Base-by-base conservation (phyloP, 495 filamentous ascomycete genomes). In the Aspergillus ellipticus region DNA sequence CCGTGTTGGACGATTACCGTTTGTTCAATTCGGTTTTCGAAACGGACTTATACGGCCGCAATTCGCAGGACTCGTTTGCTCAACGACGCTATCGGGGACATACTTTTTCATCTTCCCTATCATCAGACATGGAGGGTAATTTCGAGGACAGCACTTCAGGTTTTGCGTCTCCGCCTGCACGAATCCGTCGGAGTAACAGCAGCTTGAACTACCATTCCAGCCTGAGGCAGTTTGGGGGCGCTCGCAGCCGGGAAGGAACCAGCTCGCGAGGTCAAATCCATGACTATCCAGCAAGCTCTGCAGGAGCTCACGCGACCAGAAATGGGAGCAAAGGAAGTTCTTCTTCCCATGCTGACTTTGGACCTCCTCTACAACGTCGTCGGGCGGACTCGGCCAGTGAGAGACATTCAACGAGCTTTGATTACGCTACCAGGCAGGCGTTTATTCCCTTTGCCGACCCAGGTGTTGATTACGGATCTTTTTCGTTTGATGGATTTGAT, bases 121-220 rank as follows among this genome's bases (percentile, higher is more conserved):
- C 87, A 3, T 92, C 89, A 49, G 89, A 90, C 58, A 83, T 83
- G 39, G 87, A 90, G 50, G 86, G 84, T 28, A 76, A 69, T n/a
- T 82, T 83, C 45, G 85, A 89, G 57, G 83, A 89, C 56, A 73
- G 80, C 6, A 85, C 76, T 60, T 77, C 79, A 52, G 80, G 84
- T 42, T 88, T 89, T 33, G 75, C 71, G 42, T 82, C 85, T 29
- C 81, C 65, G n/a, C 65, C 65, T 0, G 60, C 62, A 28, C 67
- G 85, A 20, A 82, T 84, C 9, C 82, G 86, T 49, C 81, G 89
- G 43, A 95, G 90, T 71, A 89, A 89, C 65, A 94, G 89, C 75
- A 90, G 87, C 69, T 90, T 89, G 0, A 85, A 86, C 59, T 85
- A 87, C 60, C 85, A 84, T 42, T 74, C 79, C 8, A 74, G 78